Conservation (phyloP, 2,329 filamentous ascomycete species). For the Aspergillus flavus region DNA sequence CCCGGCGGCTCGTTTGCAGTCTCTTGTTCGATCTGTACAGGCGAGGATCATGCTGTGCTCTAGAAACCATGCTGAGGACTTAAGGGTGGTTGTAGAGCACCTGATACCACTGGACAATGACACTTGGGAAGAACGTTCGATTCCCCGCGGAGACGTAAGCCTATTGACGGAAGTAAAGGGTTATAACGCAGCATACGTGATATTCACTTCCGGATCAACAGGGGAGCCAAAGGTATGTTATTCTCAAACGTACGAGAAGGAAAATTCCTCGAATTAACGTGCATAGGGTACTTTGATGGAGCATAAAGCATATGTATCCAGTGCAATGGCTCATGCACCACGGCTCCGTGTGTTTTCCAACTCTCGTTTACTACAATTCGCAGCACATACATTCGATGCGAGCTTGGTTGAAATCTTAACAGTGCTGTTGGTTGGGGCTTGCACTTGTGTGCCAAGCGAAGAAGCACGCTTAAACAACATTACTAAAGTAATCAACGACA, state of each 20-base stretch:
- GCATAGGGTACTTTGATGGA: slow-evolving; percentile 63
- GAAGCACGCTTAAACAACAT: slow-evolving; percentile 54
- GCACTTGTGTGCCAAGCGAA: slow-evolving; percentile 60
- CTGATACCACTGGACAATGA: slow-evolving; percentile 34
- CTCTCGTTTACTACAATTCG: slow-evolving; percentile 61
- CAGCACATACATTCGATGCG: slow-evolving; percentile 60
- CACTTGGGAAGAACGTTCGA: slow-evolving; percentile 26
- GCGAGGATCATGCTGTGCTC: slow-evolving; percentile 40
- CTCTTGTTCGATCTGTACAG: slow-evolving; percentile 35
- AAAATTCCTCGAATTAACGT: slow-evolving; percentile 11
- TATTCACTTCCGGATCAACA: slow-evolving; percentile 63
- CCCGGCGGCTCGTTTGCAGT: slow-evolving; percentile 40
- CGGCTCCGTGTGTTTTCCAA: slow-evolving; percentile 52
- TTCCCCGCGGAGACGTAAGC: slow-evolving; percentile 13
- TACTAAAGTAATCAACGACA: slow-evolving; percentile 52
- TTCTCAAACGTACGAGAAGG: background rate
- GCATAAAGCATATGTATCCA: slow-evolving; percentile 61
- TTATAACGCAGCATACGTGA: slow-evolving; percentile 53
- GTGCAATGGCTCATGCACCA: slow-evolving; percentile 55
- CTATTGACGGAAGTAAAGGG: slow-evolving; percentile 30
- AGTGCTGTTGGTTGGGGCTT: slow-evolving; percentile 58
- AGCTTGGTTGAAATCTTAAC: slow-evolving; percentile 58
- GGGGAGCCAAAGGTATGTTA: slow-evolving; percentile 53
- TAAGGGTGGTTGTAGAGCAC: slow-evolving; percentile 26
- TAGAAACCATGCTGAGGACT: slow-evolving; percentile 22